Percentiles rank a stretch among this genome's conserved stretches.
Conservation (phyloP, 2,329 filamentous ascomycete species). For the Akanthomyces muscarius region DNA sequence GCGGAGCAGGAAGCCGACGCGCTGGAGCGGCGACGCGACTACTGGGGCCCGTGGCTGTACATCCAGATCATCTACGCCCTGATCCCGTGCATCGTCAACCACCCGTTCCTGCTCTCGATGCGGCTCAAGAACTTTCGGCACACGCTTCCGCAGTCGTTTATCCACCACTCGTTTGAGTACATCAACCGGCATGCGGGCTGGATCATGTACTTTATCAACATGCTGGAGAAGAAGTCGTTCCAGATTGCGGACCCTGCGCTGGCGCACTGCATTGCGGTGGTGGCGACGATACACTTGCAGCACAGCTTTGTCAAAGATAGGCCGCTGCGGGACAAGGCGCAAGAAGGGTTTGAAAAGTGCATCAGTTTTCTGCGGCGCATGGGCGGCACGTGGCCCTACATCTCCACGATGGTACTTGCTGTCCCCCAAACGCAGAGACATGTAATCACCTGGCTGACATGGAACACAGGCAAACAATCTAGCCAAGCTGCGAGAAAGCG, state of each 20-base stretch:
- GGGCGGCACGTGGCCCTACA: constrained; percentile 25
- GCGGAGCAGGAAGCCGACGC: constrained; percentile 37
- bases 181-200: constrained; percentile 49
- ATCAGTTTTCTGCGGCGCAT: constrained; percentile 24
- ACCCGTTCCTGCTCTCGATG: constrained; percentile 49
- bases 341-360: constrained; percentile 27
- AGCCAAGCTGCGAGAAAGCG: constrained; percentile 30
- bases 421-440: neutral
- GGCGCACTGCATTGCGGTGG: constrained; percentile 46
- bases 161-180: constrained; percentile 50
- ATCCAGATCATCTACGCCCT: constrained; percentile 51
- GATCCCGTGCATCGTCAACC: constrained; percentile 50
- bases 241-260: constrained; percentile 34
- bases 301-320: constrained; percentile 42
- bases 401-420: constrained; percentile 24
- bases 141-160: constrained; percentile 50
- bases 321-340: constrained; percentile 23
- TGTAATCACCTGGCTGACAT: neutral
- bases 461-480: constrained; percentile 25
- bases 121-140: constrained; percentile 49
- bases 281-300: constrained; percentile 51
- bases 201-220: constrained; percentile 50
- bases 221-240: constrained; percentile 39
- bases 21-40: constrained; percentile 42
- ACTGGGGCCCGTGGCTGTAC: constrained; percentile 51